phyloP scores from a whole-genome alignment of 495 filamentous ascomycete species.

The Aspergillus affinis region DNA sequence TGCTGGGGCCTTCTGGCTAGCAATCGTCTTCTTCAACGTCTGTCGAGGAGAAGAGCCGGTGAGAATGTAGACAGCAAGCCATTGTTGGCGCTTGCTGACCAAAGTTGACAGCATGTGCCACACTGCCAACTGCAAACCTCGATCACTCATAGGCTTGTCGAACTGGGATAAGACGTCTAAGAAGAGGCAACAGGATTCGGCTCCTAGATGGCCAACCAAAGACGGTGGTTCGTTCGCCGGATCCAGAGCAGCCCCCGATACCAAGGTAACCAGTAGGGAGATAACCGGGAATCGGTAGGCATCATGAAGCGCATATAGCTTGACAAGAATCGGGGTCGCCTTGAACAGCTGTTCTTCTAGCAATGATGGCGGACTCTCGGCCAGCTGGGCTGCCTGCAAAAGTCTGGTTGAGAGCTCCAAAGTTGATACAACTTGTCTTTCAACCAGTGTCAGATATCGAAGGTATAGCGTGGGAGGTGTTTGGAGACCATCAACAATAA shows the following conservation, averaged over 20 bases:
- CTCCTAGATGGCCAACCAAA: constrained; percentile 80
- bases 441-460: constrained; percentile 54
- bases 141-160: constrained; percentile 70
- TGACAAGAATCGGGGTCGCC: constrained; percentile 68
- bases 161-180: constrained; percentile 73
- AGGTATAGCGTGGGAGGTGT: constrained; percentile 64
- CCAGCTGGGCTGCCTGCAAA: constrained; percentile 64
- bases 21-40: constrained; percentile 54
- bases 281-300: constrained; percentile 64
- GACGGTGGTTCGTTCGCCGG: constrained; percentile 75
- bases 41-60: constrained; percentile 82
- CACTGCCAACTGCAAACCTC: constrained; percentile 59
- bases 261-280: constrained; percentile 69
- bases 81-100: constrained; percentile 87
- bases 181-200: constrained; percentile 79
- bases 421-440: constrained; percentile 60
- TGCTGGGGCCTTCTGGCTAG: constrained; percentile 33
- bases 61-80: constrained; percentile 89
- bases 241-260: constrained; percentile 62
- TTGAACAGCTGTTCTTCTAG: constrained; percentile 82
- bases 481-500: constrained; percentile 65
- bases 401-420: constrained; percentile 67
- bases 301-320: constrained; percentile 72
- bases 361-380: constrained; percentile 57
- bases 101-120: constrained; percentile 89